A percentile compares a stretch with the other conserved stretches of the same genome.
These are phyloP conservation scores for Mycena alexandri DNA, from an alignment of 768 basidiomycete genomes.

Conservation along the genomic window DNA sequence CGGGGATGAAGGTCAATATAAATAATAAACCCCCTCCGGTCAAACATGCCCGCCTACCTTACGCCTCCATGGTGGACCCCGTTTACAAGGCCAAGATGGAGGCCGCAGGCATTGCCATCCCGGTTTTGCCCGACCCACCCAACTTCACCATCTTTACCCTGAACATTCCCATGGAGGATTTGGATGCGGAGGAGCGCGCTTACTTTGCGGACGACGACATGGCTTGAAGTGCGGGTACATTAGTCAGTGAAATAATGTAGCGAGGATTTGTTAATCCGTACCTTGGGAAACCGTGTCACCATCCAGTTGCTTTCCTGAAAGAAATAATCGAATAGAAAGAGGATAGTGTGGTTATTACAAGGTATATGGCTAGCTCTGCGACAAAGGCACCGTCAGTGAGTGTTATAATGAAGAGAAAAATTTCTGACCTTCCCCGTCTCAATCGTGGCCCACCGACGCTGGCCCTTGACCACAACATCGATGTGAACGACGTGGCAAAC, in stretches of 20 bases:
- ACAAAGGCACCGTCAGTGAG: too few relatives aligned
- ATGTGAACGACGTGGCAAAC: slow-evolving; percentile 8
- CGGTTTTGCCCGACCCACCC: not conserved
- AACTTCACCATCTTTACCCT: slow-evolving; percentile 4
- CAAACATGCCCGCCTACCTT: not conserved
- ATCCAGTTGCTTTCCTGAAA: too few relatives aligned
- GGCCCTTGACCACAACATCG: slow-evolving; percentile 2
- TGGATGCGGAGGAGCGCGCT: slow-evolving; percentile 6
- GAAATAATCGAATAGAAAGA: too few relatives aligned
- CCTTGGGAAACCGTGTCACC: too few relatives aligned
- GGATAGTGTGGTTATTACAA: too few relatives aligned
- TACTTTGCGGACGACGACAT: slow-evolving; percentile 21
- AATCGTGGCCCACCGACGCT: slow-evolving; percentile 15
- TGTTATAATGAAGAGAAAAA: too few relatives aligned
- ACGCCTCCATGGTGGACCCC: slow-evolving; percentile 3
- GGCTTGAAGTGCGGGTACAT: not conserved
- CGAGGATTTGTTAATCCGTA: too few relatives aligned
- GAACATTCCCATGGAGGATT: not conserved
- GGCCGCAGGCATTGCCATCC: not conserved
- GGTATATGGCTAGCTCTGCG: too few relatives aligned
- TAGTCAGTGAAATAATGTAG: too few relatives aligned
- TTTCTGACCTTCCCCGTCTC: slow-evolving; percentile 3
- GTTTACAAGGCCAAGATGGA: not conserved
- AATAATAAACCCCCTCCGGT: too few relatives aligned
- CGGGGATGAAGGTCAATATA: too few relatives aligned